Percentiles rank a stretch among this genome's conserved stretches.
phyloP scores from a whole-genome alignment of 495 filamentous ascomycete genomes.

The Aspergillus heteromorphus region DNA sequence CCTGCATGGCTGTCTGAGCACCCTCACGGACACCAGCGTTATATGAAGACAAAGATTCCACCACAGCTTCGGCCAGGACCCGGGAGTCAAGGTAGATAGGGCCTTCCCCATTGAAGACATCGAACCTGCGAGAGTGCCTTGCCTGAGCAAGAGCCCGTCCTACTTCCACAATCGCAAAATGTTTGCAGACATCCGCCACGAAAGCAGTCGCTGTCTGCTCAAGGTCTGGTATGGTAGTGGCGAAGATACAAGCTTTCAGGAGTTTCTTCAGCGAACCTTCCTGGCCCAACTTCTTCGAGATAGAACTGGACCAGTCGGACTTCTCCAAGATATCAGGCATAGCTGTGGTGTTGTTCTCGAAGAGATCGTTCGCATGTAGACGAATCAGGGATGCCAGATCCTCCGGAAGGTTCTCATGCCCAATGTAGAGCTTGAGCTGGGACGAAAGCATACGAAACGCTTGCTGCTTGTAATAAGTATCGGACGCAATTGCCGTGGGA shows the following conservation, averaged over 20 bases:
- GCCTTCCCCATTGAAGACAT: slow-evolving; percentile 80
- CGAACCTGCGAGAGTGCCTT: slow-evolving; percentile 69
- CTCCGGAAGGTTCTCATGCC: slow-evolving; percentile 80
- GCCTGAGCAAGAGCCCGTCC: slow-evolving; percentile 70
- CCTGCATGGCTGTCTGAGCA: slow-evolving; percentile 70
- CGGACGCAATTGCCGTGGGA: slow-evolving; percentile 61
- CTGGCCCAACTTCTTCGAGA: slow-evolving; percentile 78
- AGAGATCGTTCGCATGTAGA: slow-evolving; percentile 80
- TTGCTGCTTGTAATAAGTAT: slow-evolving; percentile 87
- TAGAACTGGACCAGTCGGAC: slow-evolving; percentile 73
- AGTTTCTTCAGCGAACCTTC: slow-evolving; percentile 77
- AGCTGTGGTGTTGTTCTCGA: slow-evolving; percentile 60
- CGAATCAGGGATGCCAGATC: slow-evolving; percentile 80
- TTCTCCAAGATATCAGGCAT: slow-evolving; percentile 54
- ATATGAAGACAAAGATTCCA: slow-evolving; percentile 83
- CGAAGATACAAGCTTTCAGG: slow-evolving; percentile 81
- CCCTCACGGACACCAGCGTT: slow-evolving; percentile 70
- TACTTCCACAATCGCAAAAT: slow-evolving; percentile 89
- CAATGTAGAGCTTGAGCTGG: slow-evolving; percentile 85
- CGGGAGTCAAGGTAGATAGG: slow-evolving; percentile 76
- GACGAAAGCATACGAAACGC: slow-evolving; percentile 79
- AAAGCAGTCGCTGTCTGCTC: slow-evolving; percentile 65
- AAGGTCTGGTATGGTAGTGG: slow-evolving; percentile 76
- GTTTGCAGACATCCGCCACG: slow-evolving; percentile 72
- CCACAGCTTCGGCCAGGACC: slow-evolving; percentile 82